Evolutionary conservation across 2,329 filamentous ascomycete genomes (phyloP).

Genomic region (Dichotomopilus funicola): DNA sequence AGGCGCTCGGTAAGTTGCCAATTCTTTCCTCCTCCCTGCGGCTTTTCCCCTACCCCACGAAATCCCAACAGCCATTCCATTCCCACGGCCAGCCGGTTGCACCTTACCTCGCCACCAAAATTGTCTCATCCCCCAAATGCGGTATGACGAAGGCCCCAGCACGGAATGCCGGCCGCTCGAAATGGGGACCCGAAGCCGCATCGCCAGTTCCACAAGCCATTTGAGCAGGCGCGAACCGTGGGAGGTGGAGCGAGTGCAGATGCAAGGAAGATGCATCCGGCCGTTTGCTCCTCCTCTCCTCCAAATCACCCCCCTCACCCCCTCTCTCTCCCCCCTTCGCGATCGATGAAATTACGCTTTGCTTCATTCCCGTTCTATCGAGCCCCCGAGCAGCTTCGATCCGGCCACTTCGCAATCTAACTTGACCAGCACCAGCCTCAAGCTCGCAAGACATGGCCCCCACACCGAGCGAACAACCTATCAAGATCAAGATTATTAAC

Average conservation of each 20-base stretch:
- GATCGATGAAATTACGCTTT: no score
- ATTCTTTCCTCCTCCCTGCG: neutral
- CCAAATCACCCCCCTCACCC: neutral
- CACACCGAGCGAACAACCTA: neutral
- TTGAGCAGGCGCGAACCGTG: neutral
- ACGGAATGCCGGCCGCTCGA: neutral
- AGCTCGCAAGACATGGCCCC: neutral
- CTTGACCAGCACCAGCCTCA: neutral
- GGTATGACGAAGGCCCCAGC: neutral
- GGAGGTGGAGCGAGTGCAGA: neutral
- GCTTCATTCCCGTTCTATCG: no score
- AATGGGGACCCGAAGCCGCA: neutral
- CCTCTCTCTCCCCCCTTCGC: no score
- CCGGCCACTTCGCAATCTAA: neutral
- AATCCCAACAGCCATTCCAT: neutral
- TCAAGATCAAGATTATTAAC: neutral
- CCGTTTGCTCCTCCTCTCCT: neutral
- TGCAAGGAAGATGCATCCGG: neutral
- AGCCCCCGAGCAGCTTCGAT: no score
- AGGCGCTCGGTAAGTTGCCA: slow-evolving; percentile 35
- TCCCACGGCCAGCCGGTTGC: neutral
- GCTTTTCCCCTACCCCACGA: neutral
- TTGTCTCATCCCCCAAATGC: neutral
- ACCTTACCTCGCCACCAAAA: neutral
- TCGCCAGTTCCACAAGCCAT: slow-evolving; percentile 1